These are phyloP conservation scores for Rhodamnia rubescens DNA, from an alignment of 345 rosid species.

Conservation along the genomic window DNA sequence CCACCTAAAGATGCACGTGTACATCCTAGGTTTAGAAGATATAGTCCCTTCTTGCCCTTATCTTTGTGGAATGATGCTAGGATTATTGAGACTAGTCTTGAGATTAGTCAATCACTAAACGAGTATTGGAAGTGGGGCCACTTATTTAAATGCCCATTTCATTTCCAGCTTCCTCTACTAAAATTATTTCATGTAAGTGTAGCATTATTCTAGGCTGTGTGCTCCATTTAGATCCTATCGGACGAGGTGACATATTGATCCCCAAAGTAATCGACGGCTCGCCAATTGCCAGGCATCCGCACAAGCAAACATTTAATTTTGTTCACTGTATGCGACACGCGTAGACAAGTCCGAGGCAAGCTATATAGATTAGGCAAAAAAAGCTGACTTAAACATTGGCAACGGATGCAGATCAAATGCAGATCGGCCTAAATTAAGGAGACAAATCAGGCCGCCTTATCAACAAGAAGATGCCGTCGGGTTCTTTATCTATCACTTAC, in stretches of 20 bases:
- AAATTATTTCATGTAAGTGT: no score
- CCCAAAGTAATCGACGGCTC: not conserved
- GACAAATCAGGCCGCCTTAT: not conserved
- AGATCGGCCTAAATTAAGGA: not conserved
- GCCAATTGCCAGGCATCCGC: not conserved
- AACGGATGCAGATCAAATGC: not conserved
- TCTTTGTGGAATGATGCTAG: not conserved
- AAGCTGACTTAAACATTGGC: not conserved
- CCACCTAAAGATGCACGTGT: not conserved
- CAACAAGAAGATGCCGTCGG: not conserved
- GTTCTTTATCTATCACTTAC: not conserved
- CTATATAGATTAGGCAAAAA: not conserved
- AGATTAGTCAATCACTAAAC: not conserved
- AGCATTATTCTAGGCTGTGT: not conserved
- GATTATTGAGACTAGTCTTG: not conserved
- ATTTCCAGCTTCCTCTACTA: not conserved
- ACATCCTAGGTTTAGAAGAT: not conserved
- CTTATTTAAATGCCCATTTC: not conserved
- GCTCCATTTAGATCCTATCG: not conserved
- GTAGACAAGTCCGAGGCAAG: not conserved
- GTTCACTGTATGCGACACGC: not conserved
- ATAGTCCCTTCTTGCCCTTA: not conserved
- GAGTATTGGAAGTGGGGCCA: not conserved
- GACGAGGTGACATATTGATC: not conserved
- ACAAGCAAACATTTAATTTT: not conserved